These are phyloP conservation scores for Aspergillus campestris DNA, from an alignment of 495 filamentous ascomycete species.

Conservation along the genomic window DNA sequence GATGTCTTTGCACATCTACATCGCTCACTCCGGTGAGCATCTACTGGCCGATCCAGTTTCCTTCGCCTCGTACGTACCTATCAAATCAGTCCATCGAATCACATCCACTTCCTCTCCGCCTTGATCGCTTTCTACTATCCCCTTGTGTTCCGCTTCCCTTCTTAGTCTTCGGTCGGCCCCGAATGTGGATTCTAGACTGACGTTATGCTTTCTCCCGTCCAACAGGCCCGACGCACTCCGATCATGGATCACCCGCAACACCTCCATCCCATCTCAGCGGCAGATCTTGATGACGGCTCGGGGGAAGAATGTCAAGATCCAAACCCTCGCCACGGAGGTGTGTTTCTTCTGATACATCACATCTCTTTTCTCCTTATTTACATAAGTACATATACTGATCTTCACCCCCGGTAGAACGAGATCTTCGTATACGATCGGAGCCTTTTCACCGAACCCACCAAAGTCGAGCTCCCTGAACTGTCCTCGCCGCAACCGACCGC, in stretches of 20 bases:
- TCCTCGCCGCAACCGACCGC: conserved; percentile 51
- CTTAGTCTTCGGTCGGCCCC: not conserved
- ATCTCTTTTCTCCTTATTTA: conserved; percentile 2
- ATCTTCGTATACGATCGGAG: conserved; percentile 81
- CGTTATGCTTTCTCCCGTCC: conserved; percentile 7
- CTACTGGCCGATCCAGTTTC: conserved; percentile 61
- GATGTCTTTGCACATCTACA: conserved; percentile 75
- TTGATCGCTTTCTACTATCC: conserved; percentile 1
- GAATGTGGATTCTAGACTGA: conserved; percentile 2
- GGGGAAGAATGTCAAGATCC: conserved; percentile 69
- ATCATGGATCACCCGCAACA: conserved; percentile 59
- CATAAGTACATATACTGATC: conserved; percentile 4
- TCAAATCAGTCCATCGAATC: not conserved
- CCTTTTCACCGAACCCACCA: conserved; percentile 38
- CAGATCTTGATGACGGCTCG: conserved; percentile 78
- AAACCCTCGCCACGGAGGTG: conserved; percentile 70
- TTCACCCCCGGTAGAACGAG: conserved; percentile 51
- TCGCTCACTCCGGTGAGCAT: conserved; percentile 83
- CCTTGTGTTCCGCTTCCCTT: conserved; percentile 2
- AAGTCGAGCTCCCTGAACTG: conserved; percentile 44
- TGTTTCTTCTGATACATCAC: conserved; percentile 10
- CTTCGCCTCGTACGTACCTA: conserved; percentile 55
- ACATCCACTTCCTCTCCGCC: conserved; percentile 3
- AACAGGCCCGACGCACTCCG: conserved; percentile 61
- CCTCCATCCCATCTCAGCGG: conserved; percentile 55